Percentiles rank a stretch among this genome's conserved stretches.
Conservation (phyloP, 495 filamentous ascomycete species). For the Podospora conica region DNA sequence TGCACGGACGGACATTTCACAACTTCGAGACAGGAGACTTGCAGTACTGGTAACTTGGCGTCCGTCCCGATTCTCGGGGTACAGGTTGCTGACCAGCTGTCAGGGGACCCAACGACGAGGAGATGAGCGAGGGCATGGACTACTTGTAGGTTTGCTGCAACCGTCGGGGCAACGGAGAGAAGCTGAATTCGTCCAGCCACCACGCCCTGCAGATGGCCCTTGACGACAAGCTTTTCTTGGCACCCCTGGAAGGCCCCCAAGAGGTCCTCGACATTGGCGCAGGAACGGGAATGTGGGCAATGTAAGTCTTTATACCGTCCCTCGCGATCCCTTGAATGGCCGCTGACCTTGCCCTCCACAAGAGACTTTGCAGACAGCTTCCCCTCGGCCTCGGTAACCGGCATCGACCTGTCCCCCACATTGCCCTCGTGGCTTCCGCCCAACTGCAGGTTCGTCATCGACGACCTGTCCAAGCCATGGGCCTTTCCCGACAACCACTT, state of each 20-base stretch:
- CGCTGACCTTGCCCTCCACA: background rate
- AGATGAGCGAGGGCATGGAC: background rate
- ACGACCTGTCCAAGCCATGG: constrained; percentile 51
- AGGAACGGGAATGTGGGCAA: constrained; percentile 60
- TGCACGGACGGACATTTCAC: constrained; percentile 26
- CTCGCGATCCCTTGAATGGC: background rate
- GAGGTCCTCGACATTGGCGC: constrained; percentile 55
- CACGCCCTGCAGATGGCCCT: constrained; percentile 4
- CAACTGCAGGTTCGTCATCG: constrained; percentile 45
- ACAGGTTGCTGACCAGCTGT: background rate
- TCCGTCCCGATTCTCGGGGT: background rate
- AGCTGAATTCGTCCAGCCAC: background rate
- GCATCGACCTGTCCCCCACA: constrained; percentile 49
- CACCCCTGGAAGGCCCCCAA: constrained; percentile 44
- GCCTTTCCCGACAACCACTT: constrained; percentile 46
- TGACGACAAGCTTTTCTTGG: constrained; percentile 41
- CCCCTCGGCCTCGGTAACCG: constrained; percentile 46
- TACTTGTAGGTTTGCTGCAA: background rate
- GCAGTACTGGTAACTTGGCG: constrained; percentile 1
- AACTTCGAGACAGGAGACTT: constrained; percentile 8
- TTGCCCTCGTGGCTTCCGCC: constrained; percentile 14
- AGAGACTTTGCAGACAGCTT: constrained; percentile 51
- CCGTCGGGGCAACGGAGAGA: background rate
- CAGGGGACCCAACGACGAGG: background rate
- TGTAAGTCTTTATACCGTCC: constrained; percentile 24